Conservation (phyloP, 78 protist genomes). For the Chrysochromulina parva region DNA sequence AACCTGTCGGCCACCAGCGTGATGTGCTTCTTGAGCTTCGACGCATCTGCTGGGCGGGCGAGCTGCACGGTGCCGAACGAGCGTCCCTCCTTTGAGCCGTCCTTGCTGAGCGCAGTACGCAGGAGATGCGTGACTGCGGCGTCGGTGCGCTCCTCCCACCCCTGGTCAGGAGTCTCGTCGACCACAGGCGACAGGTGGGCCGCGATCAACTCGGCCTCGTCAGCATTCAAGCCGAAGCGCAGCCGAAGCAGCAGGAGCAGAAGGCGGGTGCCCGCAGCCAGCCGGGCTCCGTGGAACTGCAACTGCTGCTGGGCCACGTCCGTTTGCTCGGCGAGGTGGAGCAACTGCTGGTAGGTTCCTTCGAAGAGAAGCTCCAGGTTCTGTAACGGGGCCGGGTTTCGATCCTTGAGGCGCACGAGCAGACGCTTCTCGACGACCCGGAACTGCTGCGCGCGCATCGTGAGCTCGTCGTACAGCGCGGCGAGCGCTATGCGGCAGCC, state of each 20-base stretch:
- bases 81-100: too few species aligned
- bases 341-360: slow-evolving; percentile 25
- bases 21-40: slow-evolving; percentile 45
- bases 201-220: background rate
- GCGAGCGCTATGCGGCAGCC: background rate
- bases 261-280: slow-evolving; percentile 13
- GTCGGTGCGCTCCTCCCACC: slow-evolving; percentile 52
- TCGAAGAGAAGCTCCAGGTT: slow-evolving; percentile 39
- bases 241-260: slow-evolving; percentile 21
- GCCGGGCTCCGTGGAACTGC: background rate
- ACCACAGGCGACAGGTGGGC: slow-evolving; percentile 35
- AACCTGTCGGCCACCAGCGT: slow-evolving; percentile 47
- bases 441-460: slow-evolving; percentile 30
- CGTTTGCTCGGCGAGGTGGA: background rate
- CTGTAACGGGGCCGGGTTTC: slow-evolving; percentile 54
- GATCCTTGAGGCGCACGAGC: slow-evolving; percentile 60
- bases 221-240: slow-evolving; percentile 5
- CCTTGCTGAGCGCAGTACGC: slow-evolving; percentile 21
- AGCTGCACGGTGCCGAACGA: background rate
- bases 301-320: too few species aligned
- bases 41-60: background rate
- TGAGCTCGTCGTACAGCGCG: background rate
- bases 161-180: background rate
- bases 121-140: slow-evolving; percentile 39
- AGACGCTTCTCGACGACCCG: slow-evolving; percentile 61